These are phyloP conservation scores for Hanseniaspora singularis DNA, from an alignment of 805 yeast species.

Conservation along the genomic window DNA sequence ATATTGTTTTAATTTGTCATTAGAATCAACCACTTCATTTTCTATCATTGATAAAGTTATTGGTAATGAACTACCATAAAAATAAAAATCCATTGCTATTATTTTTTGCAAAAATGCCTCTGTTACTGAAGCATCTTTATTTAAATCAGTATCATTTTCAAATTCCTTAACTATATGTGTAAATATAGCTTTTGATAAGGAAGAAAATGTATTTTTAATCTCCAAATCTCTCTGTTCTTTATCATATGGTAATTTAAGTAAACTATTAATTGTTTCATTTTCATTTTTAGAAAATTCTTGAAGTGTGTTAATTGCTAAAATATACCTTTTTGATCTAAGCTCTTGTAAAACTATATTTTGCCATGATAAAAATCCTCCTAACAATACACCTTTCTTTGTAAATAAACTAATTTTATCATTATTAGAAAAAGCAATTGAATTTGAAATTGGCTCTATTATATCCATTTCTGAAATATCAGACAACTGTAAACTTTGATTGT, in stretches of 20 bases:
- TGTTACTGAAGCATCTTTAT: neutral
- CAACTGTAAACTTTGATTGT: conserved; percentile 17
- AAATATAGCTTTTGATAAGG: conserved; percentile 25
- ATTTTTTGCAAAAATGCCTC: neutral
- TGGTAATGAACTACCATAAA: neutral
- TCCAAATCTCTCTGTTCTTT: conserved; percentile 20
- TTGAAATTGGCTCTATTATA: conserved; percentile 23
- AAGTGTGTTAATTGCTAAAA: conserved; percentile 23
- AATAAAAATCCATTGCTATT: conserved; percentile 1
- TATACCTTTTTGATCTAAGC: conserved; percentile 25
- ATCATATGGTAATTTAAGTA: conserved; percentile 19
- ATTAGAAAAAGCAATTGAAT: conserved; percentile 20
- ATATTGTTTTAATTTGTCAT: neutral
- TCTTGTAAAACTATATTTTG: conserved; percentile 24
- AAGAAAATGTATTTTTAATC: conserved; percentile 24
- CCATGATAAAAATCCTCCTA: conserved; percentile 27
- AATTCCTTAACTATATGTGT: conserved; percentile 21
- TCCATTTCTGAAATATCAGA: conserved; percentile 24
- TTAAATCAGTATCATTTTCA: neutral
- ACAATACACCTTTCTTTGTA: conserved; percentile 23
- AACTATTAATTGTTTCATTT: conserved; percentile 18
- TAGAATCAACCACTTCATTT: neutral
- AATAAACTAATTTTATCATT: conserved; percentile 19
- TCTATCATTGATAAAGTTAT: neutral
- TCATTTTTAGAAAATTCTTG: conserved; percentile 18